Percentiles rank a stretch among this genome's conserved stretches.
These are phyloP conservation scores for Pichia kudriavzevii DNA, from an alignment of 1,139 yeast genomes.

Conservation along the genomic window DNA sequence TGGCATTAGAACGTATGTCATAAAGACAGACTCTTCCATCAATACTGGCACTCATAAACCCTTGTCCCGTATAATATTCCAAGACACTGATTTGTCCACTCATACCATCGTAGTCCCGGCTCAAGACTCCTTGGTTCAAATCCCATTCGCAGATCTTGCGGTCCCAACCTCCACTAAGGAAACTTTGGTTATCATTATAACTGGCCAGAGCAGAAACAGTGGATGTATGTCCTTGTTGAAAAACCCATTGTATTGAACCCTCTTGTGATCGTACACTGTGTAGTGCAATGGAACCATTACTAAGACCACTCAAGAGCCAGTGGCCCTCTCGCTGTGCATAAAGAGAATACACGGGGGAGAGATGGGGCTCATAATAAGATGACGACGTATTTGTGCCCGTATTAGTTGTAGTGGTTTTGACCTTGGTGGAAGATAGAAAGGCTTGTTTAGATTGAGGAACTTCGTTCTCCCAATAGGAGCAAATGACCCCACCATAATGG, in stretches of 20 bases:
- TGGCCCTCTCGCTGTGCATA: slow-evolving; percentile 77
- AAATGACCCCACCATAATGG: slow-evolving; percentile 72
- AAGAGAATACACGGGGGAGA: slow-evolving; percentile 81
- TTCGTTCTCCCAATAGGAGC: slow-evolving; percentile 94
- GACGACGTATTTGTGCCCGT: no score
- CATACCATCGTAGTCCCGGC: slow-evolving; percentile 42
- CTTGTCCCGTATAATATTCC: no score
- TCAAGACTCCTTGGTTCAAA: slow-evolving; percentile 59
- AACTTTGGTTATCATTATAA: slow-evolving; percentile 50
- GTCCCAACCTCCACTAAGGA: slow-evolving; percentile 91
- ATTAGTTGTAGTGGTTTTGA: no score
- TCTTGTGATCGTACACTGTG: slow-evolving; percentile 81
- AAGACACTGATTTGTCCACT: slow-evolving; percentile 76
- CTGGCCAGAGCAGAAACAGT: slow-evolving; percentile 69
- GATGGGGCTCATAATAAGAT: no score
- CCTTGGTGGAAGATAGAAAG: no score
- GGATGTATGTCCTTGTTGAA: slow-evolving; percentile 49
- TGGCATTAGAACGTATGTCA: slow-evolving; percentile 62
- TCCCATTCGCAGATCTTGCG: slow-evolving; percentile 78
- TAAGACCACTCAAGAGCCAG: slow-evolving; percentile 80
- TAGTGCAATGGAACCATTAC: slow-evolving; percentile 78
- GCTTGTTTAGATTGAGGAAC: slow-evolving; percentile 53
- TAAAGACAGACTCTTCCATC: slow-evolving; percentile 80
- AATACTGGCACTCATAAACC: no score
- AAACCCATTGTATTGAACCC: slow-evolving; percentile 74